Base-by-base conservation (phyloP, 192 early-diverging fungal species). In the Entomortierella beljakovae region DNA sequence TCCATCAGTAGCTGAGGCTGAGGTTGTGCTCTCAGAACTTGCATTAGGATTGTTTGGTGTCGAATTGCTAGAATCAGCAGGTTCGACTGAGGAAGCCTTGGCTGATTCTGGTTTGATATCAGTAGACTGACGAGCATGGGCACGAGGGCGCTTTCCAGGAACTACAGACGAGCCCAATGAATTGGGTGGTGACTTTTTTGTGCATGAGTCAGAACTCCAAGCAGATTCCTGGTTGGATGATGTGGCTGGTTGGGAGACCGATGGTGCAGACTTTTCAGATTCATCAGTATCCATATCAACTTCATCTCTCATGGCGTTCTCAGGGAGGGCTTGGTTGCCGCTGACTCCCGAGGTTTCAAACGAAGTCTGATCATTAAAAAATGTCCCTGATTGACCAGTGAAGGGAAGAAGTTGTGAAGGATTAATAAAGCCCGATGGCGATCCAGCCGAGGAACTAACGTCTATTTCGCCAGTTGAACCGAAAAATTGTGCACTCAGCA, bases 221-320 rank as follows among this genome's bases (percentile, higher is more conserved):
- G 58, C 64, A 33, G 66, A 22, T 7, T 69, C 75, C 51, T 64
- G 35, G 42, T 35, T 59, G 10, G 53, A 29, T 51, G 51, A 62
- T n/a, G 22, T 13, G 22, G 75, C 51, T 26, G 40, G 29, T 23
- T 38, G 72, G 8, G 64, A 51, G 9, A 25, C 25, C 2, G 63
- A 15, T 15, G 29, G 43, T 9, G 61, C 32, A 35, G 71, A 29
- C 25, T 57, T 56, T 11, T 79, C 75, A 1, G 54, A 20, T 1
- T 79, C 75, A 29, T 61, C 67, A 0, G 75, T 79, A 18, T 79
- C 75, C 75, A 79, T 79, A 49, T 79, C 68, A 2, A 51, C 57
- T 16, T 69, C 66, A 4, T 79, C 75, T 20, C 51, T 76, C 46
- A 50, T 57, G 23, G 25, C 60, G 10, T 57, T 34, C 31, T 68